Conservation (phyloP, 768 basidiomycete genomes). For the Fomitopsis serialis region DNA sequence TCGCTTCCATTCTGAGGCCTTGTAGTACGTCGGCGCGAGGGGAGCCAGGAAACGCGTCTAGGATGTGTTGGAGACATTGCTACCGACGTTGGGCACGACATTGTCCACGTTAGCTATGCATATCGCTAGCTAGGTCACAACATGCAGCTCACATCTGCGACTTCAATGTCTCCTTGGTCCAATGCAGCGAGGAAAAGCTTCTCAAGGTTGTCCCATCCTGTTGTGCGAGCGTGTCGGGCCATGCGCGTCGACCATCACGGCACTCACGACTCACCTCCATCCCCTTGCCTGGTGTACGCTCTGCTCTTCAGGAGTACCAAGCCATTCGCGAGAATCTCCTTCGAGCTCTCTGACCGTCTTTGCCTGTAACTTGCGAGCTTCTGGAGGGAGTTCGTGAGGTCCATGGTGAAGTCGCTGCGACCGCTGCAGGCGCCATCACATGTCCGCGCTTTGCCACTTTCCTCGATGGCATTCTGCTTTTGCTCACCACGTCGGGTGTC, state of each 20-base stretch:
- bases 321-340: slow-evolving; percentile 30
- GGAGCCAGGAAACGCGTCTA: slow-evolving; percentile 68
- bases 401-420: slow-evolving; percentile 15
- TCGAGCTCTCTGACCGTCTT: slow-evolving; percentile 24
- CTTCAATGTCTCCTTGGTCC: slow-evolving; percentile 64
- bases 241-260: neutral
- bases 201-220: slow-evolving; percentile 80
- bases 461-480: neutral
- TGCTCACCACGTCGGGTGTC: neutral
- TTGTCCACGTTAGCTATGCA: neutral
- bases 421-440: neutral
- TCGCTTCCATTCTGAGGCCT: slow-evolving; percentile 75
- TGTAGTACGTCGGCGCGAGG: slow-evolving; percentile 74
- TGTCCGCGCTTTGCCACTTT: neutral
- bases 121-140: neutral
- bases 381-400: slow-evolving; percentile 27
- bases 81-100: no score
- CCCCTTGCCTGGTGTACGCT: slow-evolving; percentile 22
- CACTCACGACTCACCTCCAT: slow-evolving; percentile 22
- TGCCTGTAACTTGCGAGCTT: slow-evolving; percentile 29
- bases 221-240: neutral
- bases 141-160: slow-evolving; percentile 60
- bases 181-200: slow-evolving; percentile 75
- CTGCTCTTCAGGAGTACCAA: slow-evolving; percentile 24
- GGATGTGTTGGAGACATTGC: slow-evolving; percentile 60